A percentile compares a stretch with the other conserved stretches of the same genome.
phyloP scores from a whole-genome alignment of 495 filamentous ascomycete species.

The Daldinia decipiens region DNA sequence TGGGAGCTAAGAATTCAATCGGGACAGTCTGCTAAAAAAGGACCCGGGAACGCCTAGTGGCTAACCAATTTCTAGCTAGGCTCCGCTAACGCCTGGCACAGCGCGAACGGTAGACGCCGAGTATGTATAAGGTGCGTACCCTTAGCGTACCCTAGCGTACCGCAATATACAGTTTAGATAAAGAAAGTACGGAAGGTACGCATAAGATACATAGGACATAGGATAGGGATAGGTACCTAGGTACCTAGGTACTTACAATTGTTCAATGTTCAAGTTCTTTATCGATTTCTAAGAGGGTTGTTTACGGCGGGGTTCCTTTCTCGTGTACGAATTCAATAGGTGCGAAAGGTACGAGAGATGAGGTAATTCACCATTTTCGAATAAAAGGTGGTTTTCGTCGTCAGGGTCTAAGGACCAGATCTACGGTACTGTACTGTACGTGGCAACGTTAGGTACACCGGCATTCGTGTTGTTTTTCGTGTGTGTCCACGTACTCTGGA shows the following conservation, averaged over 20 bases:
- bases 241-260: conserved; percentile 1
- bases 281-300: conserved; percentile 24
- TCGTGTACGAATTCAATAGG: conserved; percentile 46
- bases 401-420: conserved; percentile 37
- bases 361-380: conserved; percentile 37
- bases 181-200: background rate
- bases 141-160: background rate
- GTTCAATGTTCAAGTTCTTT: background rate
- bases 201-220: background rate
- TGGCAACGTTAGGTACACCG: conserved; percentile 25
- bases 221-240: too few species aligned
- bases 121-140: conserved; percentile 6
- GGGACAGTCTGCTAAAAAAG: conserved; percentile 39
- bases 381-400: conserved; percentile 14
- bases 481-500: conserved; percentile 20
- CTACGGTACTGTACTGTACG: conserved; percentile 41
- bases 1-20: conserved; percentile 43
- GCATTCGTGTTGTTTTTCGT: conserved; percentile 5
- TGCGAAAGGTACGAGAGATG: conserved; percentile 29
- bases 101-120: conserved; percentile 2
- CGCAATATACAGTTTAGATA: background rate
- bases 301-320: conserved; percentile 36
- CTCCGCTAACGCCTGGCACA: conserved; percentile 35
- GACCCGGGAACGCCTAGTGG: conserved; percentile 44
- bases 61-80: conserved; percentile 28